A percentile compares a stretch with the other conserved stretches of the same genome.
Evolutionary conservation across 345 rosid genomes (phyloP).

Genomic region (Gossypioides kirkii): DNA sequence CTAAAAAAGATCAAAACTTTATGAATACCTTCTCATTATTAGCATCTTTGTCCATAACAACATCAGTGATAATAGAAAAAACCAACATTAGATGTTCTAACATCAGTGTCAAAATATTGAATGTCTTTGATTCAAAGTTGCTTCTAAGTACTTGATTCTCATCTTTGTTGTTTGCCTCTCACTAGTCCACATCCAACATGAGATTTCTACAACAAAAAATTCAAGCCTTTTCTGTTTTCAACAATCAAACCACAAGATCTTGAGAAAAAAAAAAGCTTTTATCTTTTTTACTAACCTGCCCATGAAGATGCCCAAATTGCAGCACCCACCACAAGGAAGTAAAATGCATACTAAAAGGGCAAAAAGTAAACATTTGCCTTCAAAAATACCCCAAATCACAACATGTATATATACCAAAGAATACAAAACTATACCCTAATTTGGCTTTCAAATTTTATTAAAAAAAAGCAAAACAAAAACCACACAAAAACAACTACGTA

Average conservation of each 20-base stretch:
- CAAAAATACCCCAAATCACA: too few species aligned
- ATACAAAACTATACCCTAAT: too few species aligned
- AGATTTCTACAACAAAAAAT: conserved; percentile 56
- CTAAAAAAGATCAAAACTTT: background rate
- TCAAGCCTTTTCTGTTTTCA: conserved; percentile 2
- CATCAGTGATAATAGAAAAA: conserved; percentile 78
- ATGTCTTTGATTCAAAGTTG: conserved; percentile 88
- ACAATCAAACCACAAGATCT: background rate
- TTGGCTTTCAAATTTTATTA: too few species aligned
- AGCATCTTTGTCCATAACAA: conserved; percentile 94
- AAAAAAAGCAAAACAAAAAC: too few species aligned
- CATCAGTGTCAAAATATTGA: conserved; percentile 86
- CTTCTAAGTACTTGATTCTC: conserved; percentile 95
- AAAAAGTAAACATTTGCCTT: background rate
- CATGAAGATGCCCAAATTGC: conserved; percentile 99
- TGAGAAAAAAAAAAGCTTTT: background rate
- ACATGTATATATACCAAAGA: too few species aligned
- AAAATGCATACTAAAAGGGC: conserved; percentile 72
- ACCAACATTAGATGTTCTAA: conserved; percentile 69
- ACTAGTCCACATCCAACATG: conserved; percentile 99
- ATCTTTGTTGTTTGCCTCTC: conserved; percentile 94
- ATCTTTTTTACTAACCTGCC: conserved; percentile 53
- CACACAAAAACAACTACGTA: too few species aligned
- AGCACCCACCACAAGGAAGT: conserved; percentile 95
- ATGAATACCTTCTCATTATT: conserved; percentile 76